Evolutionary conservation across 257 asterid species (phyloP), one percentile per base, ranked within the genome.

Genomic region (Capsicum chinense): DNA sequence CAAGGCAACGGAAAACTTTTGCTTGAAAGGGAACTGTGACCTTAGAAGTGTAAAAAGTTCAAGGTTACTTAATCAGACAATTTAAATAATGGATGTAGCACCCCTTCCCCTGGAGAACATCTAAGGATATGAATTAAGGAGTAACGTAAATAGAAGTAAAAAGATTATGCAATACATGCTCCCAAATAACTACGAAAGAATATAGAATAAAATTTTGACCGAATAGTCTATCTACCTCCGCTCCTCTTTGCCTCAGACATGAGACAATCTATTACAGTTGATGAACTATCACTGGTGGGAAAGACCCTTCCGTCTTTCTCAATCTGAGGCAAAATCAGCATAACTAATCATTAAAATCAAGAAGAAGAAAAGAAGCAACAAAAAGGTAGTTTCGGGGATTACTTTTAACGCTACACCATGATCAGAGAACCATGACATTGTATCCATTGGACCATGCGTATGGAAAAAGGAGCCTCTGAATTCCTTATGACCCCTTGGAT

Each of bases 241-340:
- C 90, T 91, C 87, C 80, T 90, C 92, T 89, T 90, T 56, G 98
- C 99, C 88, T 94, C 98, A n/a, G 94, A 91, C 88, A 92, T 80
- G 39, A 94, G 97, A 89, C 99, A 96, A 76, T 93, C 94, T 84
- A 93, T 90, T 84, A 96, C 84, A 84, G 97, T 90, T 56, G 98
- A 92, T 58, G 99, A 96, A 91, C 88, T 89, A 86, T 96, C 79
- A 85, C 97, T 96, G 91, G 91, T 86, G 3, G 99, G 98, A 86
- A 94, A 96, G 71, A 96, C 99, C 89, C 98, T 91, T 85, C 99
- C 99, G 68, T 96, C 99, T 79, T 79, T 83, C 88, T 96, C 99
- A 82, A 93, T 90, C 99, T 94, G 90, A 86, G 76, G 64, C 85
- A 83, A 83, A 90, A 58, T 33, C 58, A 86, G 48, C 58, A 89